Conservation (phyloP, 768 basidiomycete species). For the Lentinus tigrinus region DNA sequence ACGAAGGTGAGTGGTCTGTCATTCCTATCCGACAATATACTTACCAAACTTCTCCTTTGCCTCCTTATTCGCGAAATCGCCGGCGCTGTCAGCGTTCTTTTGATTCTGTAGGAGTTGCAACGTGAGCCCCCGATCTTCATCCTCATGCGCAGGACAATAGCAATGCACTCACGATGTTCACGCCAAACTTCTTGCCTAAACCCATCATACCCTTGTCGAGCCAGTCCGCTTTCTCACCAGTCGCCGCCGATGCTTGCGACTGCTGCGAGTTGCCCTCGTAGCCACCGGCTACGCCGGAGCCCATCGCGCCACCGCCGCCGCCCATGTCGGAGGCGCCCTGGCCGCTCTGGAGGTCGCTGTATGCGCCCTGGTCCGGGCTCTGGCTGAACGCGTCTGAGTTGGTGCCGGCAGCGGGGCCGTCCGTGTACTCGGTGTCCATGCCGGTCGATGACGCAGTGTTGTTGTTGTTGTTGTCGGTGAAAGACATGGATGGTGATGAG, state of each 20-base stretch:
- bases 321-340: conserved; percentile 20
- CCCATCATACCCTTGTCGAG: conserved; percentile 27
- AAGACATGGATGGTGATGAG: conserved; percentile 12
- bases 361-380: conserved; percentile 16
- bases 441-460: conserved; percentile 10
- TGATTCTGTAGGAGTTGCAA: conserved; percentile 18
- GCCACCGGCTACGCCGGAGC: conserved; percentile 28
- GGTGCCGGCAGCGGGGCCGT: conserved; percentile 15
- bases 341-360: conserved; percentile 21
- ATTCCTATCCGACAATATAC: neutral
- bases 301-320: conserved; percentile 25
- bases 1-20: neutral
- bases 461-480: conserved; percentile 6
- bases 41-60: conserved; percentile 19
- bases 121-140: neutral
- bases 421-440: conserved; percentile 13
- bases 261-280: conserved; percentile 13
- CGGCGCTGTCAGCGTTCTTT: conserved; percentile 25
- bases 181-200: conserved; percentile 24
- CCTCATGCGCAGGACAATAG: too few relatives aligned
- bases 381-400: conserved; percentile 20
- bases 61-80: conserved; percentile 28
- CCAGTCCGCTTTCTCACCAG: conserved; percentile 26
- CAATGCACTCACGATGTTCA: conserved; percentile 24
- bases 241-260: neutral